Evolutionary conservation across 371 early-diverging fungal species (phyloP), one percentile per base, ranked within the genome.

Genomic region (Mucor racemosus): DNA sequence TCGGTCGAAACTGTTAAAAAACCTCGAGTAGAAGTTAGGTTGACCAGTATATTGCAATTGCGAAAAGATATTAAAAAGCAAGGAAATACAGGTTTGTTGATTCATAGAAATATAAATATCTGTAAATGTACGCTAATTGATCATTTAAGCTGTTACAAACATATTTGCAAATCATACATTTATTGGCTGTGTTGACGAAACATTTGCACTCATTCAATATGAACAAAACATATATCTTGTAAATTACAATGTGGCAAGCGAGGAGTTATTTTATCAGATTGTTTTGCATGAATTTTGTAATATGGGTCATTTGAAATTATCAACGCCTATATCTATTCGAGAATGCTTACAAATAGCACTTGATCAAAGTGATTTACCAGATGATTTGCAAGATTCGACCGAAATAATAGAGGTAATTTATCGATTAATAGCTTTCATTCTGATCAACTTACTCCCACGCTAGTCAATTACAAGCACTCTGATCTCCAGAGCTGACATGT

Each of bases 181-280:
- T 79, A 96, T 97, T n/a, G 97, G 97, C n/a, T 85, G 87, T 68
- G 89, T 95, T 15, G 93, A 95, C 68, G 88, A 92, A 67, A 63
- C 67, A 0, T 54, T 82, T 9, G 95, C 92, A 1, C 74, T 95
- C 33, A 82, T 97, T 38, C 98, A 97, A 69, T 82, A 92, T 76
- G 87, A 92, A 53, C 90, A 92, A 11, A 88, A 87, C 55, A 77
- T 97, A 10, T 96, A 92, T 65, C 71, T 97, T 77, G 76, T 95
- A 7, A 89, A 97, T 62, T 93, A 86, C 65, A 82, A 86, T 59
- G 83, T 82, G 21, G 66, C 92, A 34, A 89, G 95, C 74, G 88
- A 90, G 62, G 92, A 93, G 60, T 79, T 97, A 19, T 93, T 97
- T 68, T 95, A 96, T 75, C 96, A 97, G 70, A 80, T 94, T 2